These are phyloP conservation scores for Fraxinus velutina DNA, from an alignment of 305 asterid genomes.

Conservation along the genomic window DNA sequence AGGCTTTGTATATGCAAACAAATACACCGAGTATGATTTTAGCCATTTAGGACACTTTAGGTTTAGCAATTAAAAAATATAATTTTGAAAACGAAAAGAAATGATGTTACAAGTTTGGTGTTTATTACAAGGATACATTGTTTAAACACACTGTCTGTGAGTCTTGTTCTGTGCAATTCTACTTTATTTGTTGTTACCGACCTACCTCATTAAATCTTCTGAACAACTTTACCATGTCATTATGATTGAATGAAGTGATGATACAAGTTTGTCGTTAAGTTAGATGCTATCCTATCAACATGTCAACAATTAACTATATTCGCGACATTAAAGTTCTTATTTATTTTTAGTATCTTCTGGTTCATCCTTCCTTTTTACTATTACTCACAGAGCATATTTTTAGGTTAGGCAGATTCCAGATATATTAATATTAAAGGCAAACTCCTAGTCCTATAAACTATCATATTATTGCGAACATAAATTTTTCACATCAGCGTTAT, in stretches of 20 bases:
- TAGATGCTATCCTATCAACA: neutral
- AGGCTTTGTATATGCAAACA: neutral
- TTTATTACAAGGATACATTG: neutral
- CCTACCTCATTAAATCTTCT: neutral
- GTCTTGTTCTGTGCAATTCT: neutral
- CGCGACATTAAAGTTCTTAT: neutral
- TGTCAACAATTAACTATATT: neutral
- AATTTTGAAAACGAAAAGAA: neutral
- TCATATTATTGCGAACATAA: constrained; percentile 4
- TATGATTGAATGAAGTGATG: neutral
- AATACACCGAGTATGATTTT: neutral
- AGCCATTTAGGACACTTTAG: neutral
- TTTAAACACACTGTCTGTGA: neutral
- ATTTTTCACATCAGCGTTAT: neutral
- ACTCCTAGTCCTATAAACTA: neutral
- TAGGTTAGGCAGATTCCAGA: neutral
- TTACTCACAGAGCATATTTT: neutral
- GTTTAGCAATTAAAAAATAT: neutral
- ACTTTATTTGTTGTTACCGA: neutral
- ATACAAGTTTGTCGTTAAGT: neutral
- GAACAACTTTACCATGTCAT: neutral
- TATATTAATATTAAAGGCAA: neutral
- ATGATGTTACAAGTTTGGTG: neutral
- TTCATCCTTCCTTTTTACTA: neutral
- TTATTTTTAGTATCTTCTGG: neutral